These are phyloP conservation scores for Tuber magnatum DNA, from an alignment of 495 filamentous ascomycete species.

Conservation along the genomic window DNA sequence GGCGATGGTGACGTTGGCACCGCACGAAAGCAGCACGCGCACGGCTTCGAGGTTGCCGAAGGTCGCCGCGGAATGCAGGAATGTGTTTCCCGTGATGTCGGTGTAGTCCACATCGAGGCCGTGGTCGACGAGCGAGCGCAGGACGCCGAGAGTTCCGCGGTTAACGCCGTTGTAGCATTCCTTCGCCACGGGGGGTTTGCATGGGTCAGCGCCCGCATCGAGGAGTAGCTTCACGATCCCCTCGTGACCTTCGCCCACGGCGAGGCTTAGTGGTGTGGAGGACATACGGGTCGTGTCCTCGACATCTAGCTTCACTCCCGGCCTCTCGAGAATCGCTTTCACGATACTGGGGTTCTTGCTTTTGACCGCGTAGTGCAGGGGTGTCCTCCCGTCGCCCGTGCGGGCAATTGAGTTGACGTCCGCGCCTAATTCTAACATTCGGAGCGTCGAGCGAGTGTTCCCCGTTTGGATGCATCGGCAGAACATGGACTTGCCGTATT, in stretches of 20 bases:
- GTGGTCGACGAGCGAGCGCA: neutral
- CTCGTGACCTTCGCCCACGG: neutral
- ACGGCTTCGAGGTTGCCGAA: neutral
- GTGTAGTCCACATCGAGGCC: neutral
- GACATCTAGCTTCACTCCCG: neutral
- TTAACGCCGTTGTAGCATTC: neutral
- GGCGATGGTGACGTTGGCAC: neutral
- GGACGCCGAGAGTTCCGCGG: neutral
- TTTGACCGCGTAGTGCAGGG: conserved; percentile 1
- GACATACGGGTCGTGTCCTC: neutral
- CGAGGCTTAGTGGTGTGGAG: neutral
- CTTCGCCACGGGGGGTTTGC: neutral
- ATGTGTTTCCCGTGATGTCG: neutral
- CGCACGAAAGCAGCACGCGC: neutral
- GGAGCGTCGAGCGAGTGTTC: neutral
- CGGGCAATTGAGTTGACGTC: neutral
- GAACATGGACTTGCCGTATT: neutral
- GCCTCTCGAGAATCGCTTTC: neutral
- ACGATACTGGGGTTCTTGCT: neutral
- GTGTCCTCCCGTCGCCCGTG: neutral
- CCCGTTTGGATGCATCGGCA: neutral
- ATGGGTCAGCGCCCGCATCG: neutral
- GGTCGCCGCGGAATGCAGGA: neutral
- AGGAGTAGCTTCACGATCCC: neutral
- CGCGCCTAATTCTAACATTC: neutral